Base-by-base conservation (phyloP, 1,284 basidiomycete genomes). In the Flammula alnicola region DNA sequence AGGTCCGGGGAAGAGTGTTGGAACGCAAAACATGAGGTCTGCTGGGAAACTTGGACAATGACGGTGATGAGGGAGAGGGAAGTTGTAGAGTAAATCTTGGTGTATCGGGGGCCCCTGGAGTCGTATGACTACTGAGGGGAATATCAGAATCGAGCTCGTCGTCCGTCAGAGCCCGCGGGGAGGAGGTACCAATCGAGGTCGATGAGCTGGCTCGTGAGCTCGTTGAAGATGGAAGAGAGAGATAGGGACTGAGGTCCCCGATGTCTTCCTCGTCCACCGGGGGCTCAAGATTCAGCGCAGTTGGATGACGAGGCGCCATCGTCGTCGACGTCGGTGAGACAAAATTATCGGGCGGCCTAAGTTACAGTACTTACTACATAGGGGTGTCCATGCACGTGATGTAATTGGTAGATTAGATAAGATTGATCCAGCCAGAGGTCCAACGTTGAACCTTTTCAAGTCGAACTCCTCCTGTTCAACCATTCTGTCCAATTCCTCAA, bases 1-100 rank as follows among this genome's bases (percentile, higher is more conserved):
- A 54, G 11, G 57, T 50, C 25, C 63, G 59, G 9, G 72, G 69
- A 27, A 71, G 58, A 11, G 68, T 71, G 29, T 60, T 56, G 7
- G 69, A 69, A 3, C 68, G 60, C 5, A 59, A 52, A 12, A 69
- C 50, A 8, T 55, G 49, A 12, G 60, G 40, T 31, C 35, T 47
- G 5, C 33, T 31, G 19, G 30, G 30, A 23, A 51, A 32, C 14
- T 27, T 48, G 5, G 53, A n/a, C 7, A 60, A 27, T 11, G 55
- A 49, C 5, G 55, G 49, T 1, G 54, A 54, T 3, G 56, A 57
- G 19, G 52, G 43, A 6, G 51, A 56, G 11, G 45, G 31, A 22
- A 53, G 38, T 12, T 44, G 26, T 7, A 45, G 11, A 12, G 44
- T 31, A 38, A 55, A 60, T 10, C 37, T 25, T 5, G 56, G 57